Percentiles rank a stretch among this genome's conserved stretches.
These are phyloP conservation scores for Mucor ambiguus DNA, from an alignment of 371 early-diverging fungal species.

Conservation along the genomic window DNA sequence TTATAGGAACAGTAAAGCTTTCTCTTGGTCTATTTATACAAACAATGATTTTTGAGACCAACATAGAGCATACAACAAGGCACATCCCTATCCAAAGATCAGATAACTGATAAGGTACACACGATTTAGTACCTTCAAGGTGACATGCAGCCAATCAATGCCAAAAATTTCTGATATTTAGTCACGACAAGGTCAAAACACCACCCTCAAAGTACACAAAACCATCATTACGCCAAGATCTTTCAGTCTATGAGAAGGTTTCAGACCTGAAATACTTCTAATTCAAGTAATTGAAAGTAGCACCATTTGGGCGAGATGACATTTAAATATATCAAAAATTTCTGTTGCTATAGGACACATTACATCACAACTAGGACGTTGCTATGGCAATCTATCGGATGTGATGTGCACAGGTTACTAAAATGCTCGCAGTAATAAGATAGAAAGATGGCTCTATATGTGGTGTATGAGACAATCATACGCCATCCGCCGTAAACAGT, in stretches of 20 bases:
- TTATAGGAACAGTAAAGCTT: background rate
- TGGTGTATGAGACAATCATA: too few relatives aligned
- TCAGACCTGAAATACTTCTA: background rate
- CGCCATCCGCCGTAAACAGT: too few relatives aligned
- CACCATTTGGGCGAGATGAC: background rate
- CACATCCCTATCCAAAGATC: background rate
- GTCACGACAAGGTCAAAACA: slow-evolving; percentile 7
- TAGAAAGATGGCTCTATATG: too few relatives aligned
- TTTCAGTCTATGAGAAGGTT: background rate
- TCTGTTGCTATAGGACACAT: background rate
- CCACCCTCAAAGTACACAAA: background rate
- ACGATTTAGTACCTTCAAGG: background rate
- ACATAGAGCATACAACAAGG: too few relatives aligned
- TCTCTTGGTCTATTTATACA: slow-evolving; percentile 13
- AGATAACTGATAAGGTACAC: slow-evolving; percentile 16
- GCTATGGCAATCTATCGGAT: too few relatives aligned
- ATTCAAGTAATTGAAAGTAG: background rate
- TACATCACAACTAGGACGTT: background rate
- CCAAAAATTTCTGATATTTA: slow-evolving; percentile 17
- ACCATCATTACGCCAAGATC: background rate
- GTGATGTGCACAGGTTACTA: too few relatives aligned
- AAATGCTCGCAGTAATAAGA: background rate
- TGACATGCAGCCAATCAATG: slow-evolving; percentile 12
- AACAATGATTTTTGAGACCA: background rate
- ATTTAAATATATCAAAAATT: background rate